Evolutionary conservation across 192 early-diverging fungal genomes (phyloP).

Genomic region (Chytriomyces sp.): DNA sequence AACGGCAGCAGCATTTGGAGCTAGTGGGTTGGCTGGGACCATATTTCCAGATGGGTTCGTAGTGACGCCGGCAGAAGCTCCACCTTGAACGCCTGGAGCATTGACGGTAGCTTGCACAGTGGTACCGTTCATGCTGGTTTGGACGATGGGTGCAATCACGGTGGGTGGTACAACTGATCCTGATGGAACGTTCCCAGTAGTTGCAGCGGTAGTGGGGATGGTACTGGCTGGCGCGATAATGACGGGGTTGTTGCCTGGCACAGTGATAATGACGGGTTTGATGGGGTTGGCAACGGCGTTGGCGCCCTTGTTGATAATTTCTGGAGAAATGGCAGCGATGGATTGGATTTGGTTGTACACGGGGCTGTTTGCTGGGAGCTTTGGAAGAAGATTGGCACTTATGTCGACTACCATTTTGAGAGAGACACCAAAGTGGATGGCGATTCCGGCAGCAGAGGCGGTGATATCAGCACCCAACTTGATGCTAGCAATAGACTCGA

Average conservation of each 20-base stretch:
- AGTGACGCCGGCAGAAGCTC: background rate
- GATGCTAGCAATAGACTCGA: background rate
- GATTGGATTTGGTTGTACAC: background rate
- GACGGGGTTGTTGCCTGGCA: background rate
- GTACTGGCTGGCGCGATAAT: background rate
- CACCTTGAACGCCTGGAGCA: background rate
- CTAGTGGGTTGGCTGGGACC: no score
- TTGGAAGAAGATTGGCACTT: background rate
- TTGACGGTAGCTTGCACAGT: background rate
- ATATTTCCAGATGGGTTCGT: no score
- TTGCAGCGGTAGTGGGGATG: background rate
- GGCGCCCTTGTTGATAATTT: background rate
- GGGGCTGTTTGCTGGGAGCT: background rate
- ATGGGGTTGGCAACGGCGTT: background rate
- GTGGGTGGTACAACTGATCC: background rate
- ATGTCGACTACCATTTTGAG: background rate
- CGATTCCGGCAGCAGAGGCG: background rate
- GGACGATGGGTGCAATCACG: background rate
- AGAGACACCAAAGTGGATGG: background rate
- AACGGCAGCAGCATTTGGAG: no score
- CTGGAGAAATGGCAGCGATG: background rate
- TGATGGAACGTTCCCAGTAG: no score
- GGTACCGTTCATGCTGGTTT: background rate
- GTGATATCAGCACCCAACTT: background rate
- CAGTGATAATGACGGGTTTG: background rate